phyloP scores from a whole-genome alignment of 176 grass and related monocot species.

The Cenchrus fungigraminus region DNA sequence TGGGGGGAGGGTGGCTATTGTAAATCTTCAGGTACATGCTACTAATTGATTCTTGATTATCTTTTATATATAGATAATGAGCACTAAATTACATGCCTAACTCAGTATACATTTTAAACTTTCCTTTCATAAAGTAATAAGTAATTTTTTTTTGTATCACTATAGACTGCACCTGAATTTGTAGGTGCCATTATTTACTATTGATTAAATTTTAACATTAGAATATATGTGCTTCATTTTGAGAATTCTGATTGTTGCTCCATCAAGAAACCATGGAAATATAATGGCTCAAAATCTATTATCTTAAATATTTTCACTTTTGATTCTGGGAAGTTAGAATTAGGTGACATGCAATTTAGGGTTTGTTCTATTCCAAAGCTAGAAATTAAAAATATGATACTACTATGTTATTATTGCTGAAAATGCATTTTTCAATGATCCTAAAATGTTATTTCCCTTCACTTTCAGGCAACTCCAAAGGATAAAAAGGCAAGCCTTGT shows the following conservation, averaged over 20 bases:
- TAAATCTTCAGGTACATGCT: conserved; percentile 90
- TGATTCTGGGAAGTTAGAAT: neutral
- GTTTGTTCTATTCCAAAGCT: conserved; percentile 9
- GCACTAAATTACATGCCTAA: conserved; percentile 1
- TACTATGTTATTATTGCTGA: neutral
- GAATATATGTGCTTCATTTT: neutral
- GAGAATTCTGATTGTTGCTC: conserved; percentile 5
- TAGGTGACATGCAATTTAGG: neutral
- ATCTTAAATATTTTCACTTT: neutral
- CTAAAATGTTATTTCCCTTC: conserved; percentile 7
- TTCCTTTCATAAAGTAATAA: neutral
- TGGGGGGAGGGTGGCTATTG: conserved; percentile 79
- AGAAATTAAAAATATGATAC: neutral
- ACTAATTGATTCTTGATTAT: conserved; percentile 18
- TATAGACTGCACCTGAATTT: neutral
- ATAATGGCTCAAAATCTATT: neutral
- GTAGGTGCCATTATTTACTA: conserved; percentile 9
- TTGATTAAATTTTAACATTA: conserved; percentile 19
- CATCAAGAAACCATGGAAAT: neutral
- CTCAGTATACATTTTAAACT: neutral
- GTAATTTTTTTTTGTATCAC: neutral
- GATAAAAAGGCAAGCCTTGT: conserved; percentile 96
- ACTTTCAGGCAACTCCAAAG: conserved; percentile 84
- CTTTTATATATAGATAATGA: neutral
- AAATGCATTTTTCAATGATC: neutral